These are phyloP conservation scores for Climacium dendroides DNA, from an alignment of 225 moss, liverwort and hornwort species.

Conservation along the genomic window DNA sequence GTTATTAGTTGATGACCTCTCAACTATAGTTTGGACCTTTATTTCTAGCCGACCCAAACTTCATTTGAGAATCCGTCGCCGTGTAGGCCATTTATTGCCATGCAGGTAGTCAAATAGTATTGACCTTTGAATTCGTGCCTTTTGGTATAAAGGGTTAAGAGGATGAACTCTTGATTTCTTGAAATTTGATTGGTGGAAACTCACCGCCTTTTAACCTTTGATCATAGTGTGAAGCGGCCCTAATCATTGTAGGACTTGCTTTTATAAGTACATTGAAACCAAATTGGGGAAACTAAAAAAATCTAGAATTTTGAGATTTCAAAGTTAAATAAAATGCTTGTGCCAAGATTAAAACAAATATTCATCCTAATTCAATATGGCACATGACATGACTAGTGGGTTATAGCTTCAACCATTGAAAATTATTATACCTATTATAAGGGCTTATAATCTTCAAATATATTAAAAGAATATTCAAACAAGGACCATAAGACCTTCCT, in stretches of 20 bases:
- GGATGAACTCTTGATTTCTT: too few relatives aligned
- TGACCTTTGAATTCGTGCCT: too few relatives aligned
- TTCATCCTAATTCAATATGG: not conserved
- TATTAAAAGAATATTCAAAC: not conserved
- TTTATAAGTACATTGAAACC: not conserved
- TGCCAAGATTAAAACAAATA: not conserved
- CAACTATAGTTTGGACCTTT: too few relatives aligned
- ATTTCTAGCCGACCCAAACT: too few relatives aligned
- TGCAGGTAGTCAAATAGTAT: too few relatives aligned
- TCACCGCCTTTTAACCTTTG: too few relatives aligned
- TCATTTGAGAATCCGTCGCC: too few relatives aligned
- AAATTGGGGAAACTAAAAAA: not conserved
- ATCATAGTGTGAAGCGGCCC: too few relatives aligned
- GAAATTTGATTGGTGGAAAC: too few relatives aligned
- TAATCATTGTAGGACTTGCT: not conserved
- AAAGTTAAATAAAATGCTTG: accelerated
- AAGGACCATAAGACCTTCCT: accelerated
- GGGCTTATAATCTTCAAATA: not conserved
- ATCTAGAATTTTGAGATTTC: not conserved
- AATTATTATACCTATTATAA: not conserved
- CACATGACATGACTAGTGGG: not conserved
- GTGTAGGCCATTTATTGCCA: too few relatives aligned
- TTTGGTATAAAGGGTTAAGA: too few relatives aligned
- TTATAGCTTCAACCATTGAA: not conserved
- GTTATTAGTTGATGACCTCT: too few relatives aligned